Base-by-base conservation (phyloP, 495 filamentous ascomycete genomes). In the Penicillium soppii region DNA sequence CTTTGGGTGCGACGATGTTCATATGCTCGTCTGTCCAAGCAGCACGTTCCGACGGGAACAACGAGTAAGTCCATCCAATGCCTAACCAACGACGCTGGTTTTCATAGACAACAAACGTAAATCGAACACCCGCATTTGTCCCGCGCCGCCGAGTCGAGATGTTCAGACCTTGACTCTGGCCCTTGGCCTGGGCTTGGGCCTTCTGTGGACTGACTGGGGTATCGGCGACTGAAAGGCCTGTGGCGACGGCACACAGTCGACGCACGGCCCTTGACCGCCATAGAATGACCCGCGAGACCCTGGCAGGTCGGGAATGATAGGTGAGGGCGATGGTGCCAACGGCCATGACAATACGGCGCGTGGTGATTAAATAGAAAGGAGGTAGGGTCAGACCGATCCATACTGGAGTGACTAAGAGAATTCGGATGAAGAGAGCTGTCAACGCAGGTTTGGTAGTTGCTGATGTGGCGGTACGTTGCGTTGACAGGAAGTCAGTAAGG, bases 1-100 rank as follows among this genome's bases (percentile, higher is more conserved):
- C 89, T 47, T 88, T 91, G 3, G 84, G 68, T 3, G 90, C 84
- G 17, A 89, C 84, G 0, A 84, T 52, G 53, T 96, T 94, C 40
- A 96, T 78, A 64, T 97, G 89, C 66, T 99, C 95, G 61, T 99
- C 94, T 5, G 95, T 97, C 91, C 92, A 99, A 1, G 92, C 75
- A 5, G 83, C 80, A 26, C 94, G 81, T 62, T 99, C 94, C 54
- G 96, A 89, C 0, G 89, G 83, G 54, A 98, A 88, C 27, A 97
- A 70, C 5, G 86, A 94, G 10, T 85, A 85, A 0, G 95, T 97
- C 94, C 94, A 99, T 3, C 94, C 94, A 16, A 97, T 76, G 2
- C 91, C 95, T 10, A 97, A 67, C 94, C 94, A 99, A 32, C 94
- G 83, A 20, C 94, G 85, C 67, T 99, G 92, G 55, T 99, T 99